phyloP scores from a whole-genome alignment of 768 basidiomycete species.

The Gelatoporia subvermispora region DNA sequence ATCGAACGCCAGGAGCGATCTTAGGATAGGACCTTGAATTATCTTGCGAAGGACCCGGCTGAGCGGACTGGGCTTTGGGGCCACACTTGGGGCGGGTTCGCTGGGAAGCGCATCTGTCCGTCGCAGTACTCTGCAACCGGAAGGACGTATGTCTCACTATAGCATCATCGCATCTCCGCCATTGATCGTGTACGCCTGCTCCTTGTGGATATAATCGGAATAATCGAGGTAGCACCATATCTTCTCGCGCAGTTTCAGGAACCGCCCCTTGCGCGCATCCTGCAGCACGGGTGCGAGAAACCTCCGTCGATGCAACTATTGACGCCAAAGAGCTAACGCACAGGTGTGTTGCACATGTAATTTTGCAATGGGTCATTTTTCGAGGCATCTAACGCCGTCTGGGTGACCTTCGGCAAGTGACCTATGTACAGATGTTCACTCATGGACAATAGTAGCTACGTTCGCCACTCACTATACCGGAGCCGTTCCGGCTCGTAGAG shows the following conservation, averaged over 20 bases:
- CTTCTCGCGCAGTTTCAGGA: neutral
- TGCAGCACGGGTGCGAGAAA: neutral
- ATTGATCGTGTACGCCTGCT: neutral
- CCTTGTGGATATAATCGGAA: neutral
- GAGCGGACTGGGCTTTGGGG: neutral
- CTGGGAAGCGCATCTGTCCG: neutral
- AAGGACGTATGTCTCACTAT: neutral
- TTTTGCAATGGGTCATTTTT: neutral
- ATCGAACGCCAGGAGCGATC: too few relatives aligned
- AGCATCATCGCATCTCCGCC: neutral
- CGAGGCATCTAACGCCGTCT: neutral
- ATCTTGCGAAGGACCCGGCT: too few relatives aligned
- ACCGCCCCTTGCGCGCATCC: conserved; percentile 1
- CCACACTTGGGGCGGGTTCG: neutral
- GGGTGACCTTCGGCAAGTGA: neutral
- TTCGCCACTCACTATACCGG: too few relatives aligned
- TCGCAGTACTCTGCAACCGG: neutral
- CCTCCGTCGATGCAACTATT: too few relatives aligned
- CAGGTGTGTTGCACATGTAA: conserved; percentile 1
- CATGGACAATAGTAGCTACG: too few relatives aligned
- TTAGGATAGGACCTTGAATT: too few relatives aligned
- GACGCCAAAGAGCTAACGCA: neutral
- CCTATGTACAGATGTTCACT: too few relatives aligned
- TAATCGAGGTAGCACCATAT: neutral
- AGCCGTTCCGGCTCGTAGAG: too few relatives aligned